Percentiles rank a stretch among this genome's conserved stretches.
Conservation (phyloP, 495 filamentous ascomycete species). For the Sabuloglossum arenarium region DNA sequence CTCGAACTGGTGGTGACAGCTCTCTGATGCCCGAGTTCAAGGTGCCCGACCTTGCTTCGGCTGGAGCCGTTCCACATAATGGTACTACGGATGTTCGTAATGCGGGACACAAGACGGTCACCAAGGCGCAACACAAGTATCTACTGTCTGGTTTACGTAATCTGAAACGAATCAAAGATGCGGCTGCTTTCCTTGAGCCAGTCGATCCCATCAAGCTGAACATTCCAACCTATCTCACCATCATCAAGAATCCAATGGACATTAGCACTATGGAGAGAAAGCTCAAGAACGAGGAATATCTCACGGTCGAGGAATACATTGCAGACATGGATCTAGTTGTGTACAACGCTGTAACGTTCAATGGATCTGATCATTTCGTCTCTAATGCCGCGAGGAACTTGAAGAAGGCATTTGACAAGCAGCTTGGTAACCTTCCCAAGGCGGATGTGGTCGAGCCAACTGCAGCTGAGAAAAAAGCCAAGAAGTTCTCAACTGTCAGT, state of each 20-base stretch:
- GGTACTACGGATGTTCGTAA: slow-evolving; percentile 1
- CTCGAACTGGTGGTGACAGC: slow-evolving; percentile 35
- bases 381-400: slow-evolving; percentile 39
- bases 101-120: slow-evolving; percentile 19
- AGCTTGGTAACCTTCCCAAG: slow-evolving; percentile 28
- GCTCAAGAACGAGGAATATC: slow-evolving; percentile 47
- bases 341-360: slow-evolving; percentile 58
- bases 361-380: slow-evolving; percentile 54
- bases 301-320: slow-evolving; percentile 38
- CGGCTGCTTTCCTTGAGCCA: slow-evolving; percentile 48
- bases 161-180: slow-evolving; percentile 61
- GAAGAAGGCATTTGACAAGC: slow-evolving; percentile 36
- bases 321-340: slow-evolving; percentile 56
- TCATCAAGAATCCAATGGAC: slow-evolving; percentile 65
- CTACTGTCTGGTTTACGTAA: slow-evolving; percentile 37
- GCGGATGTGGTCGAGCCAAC: slow-evolving; percentile 30
- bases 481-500: slow-evolving; percentile 23
- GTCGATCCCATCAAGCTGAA: slow-evolving; percentile 48
- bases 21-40: slow-evolving; percentile 17
- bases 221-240: slow-evolving; percentile 47
- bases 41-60: slow-evolving; percentile 17
- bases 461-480: slow-evolving; percentile 35
- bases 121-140: slow-evolving; percentile 33
- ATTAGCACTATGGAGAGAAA: slow-evolving; percentile 61
- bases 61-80: slow-evolving; percentile 4